Percentiles rank a stretch among this genome's conserved stretches.
Evolutionary conservation across 495 filamentous ascomycete genomes (phyloP).

Genomic region (Cairneyella variabilis): DNA sequence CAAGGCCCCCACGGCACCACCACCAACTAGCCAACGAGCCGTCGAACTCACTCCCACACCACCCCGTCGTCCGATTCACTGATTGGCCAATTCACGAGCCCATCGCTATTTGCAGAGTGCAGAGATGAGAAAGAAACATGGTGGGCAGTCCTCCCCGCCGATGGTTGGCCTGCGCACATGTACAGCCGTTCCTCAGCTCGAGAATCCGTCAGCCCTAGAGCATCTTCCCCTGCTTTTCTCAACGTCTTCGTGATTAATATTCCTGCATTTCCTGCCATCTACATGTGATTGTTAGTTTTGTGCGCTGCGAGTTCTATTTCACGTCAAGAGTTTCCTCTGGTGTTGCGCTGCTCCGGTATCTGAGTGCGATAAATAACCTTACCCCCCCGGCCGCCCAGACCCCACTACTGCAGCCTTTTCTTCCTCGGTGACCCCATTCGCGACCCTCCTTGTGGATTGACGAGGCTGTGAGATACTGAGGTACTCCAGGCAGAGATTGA

Average conservation of each 20-base stretch:
- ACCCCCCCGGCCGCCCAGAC: neutral
- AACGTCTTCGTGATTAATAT: neutral
- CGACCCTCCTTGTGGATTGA: too few relatives aligned
- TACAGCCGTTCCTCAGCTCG: neutral
- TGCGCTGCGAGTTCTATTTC: neutral
- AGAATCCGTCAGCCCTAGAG: slow-evolving; percentile 6
- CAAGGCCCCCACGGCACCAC: too few relatives aligned
- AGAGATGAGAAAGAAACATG: too few relatives aligned
- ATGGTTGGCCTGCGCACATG: neutral
- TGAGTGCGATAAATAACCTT: neutral
- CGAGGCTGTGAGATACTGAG: too few relatives aligned
- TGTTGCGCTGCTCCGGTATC: neutral
- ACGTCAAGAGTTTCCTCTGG: neutral
- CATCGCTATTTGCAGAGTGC: neutral
- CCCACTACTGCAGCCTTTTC: neutral
- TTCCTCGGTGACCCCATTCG: too few relatives aligned
- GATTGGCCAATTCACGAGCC: slow-evolving; percentile 13
- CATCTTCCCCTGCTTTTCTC: too few relatives aligned
- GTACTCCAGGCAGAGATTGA: too few relatives aligned
- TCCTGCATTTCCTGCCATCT: neutral
- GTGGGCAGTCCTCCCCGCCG: too few relatives aligned
- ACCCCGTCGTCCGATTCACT: neutral
- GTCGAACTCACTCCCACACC: neutral
- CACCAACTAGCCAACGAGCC: too few relatives aligned
- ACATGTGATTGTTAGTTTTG: slow-evolving; percentile 6